Base-by-base conservation (phyloP, 257 asterid genomes). In the Plantago major region DNA sequence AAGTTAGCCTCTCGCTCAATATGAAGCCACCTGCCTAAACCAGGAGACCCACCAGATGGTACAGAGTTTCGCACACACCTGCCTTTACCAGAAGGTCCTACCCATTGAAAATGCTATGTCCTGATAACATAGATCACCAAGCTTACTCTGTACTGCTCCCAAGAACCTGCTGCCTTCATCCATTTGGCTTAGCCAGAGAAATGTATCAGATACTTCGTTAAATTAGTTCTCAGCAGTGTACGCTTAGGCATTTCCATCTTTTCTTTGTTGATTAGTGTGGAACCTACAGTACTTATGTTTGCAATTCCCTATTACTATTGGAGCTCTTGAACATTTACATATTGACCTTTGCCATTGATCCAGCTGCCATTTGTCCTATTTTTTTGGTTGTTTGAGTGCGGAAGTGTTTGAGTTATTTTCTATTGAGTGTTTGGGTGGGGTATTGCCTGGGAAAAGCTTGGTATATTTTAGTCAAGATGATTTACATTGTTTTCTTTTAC, bases 11-110 rank as follows among this genome's bases (percentile, higher is more conserved):
- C 75, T 73, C 51, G 81, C 84, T 76, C 75, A 73, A 26, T 77
- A 74, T 74, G 91, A 86, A 83, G 87, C 95, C 95, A 79, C 79
- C 82, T 74, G 95, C 88, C 96, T 77, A 78, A 89, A 89, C 96
- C 98, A 60, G 97, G 83, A 80, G 99, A 74, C 89, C 40, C 6
- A 33, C 40, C 93, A 81, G 97, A 79, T 81, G 90, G 79, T 70
- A 68, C 86, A 75, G 81, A 81, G 75, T 83, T 78, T 81, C 80
- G 84, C 77, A 71, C 70, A 80, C 77, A 82, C 82, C 94, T 56
- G 37, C 19, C 62, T 38, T 33, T 56, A 37, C 22, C 62, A 56
- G 95, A 76, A 78, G 95, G 78, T 68, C 76, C 67, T 81, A 74
- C 88, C 93, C 71, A 71, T 71, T 77, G 67, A 89, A 74, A 76